These are phyloP conservation scores for Aureobasidium sp. DNA, from an alignment of 2,329 filamentous ascomycete species.

Conservation along the genomic window DNA sequence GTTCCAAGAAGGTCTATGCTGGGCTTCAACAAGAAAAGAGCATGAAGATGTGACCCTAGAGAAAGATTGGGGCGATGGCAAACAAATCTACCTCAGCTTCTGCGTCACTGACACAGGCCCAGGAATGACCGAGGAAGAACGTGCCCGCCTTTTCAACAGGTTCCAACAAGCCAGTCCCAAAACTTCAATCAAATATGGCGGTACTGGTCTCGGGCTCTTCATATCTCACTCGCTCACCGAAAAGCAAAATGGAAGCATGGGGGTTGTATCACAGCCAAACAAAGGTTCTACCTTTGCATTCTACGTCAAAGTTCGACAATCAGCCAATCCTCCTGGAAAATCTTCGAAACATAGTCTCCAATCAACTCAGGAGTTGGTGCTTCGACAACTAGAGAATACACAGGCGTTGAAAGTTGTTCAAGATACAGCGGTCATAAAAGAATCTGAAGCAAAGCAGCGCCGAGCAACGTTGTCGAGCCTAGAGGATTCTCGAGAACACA, in stretches of 20 bases:
- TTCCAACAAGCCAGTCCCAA: constrained; percentile 60
- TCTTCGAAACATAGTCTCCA: constrained; percentile 29
- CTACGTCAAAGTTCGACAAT: constrained; percentile 53
- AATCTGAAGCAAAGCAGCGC: not conserved
- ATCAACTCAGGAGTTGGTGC: not conserved
- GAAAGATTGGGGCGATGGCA: constrained; percentile 20
- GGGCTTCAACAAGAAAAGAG: constrained; percentile 22
- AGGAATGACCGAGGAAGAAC: constrained; percentile 28
- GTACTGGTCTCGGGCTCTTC: constrained; percentile 61
- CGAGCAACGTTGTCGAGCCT: not conserved
- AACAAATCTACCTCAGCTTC: constrained; percentile 28
- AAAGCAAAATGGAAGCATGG: constrained; percentile 61
- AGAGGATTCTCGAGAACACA: not conserved
- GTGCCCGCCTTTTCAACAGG: constrained; percentile 50
- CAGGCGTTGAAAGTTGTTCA: not conserved
- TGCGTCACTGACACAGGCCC: constrained; percentile 30
- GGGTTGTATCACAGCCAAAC: constrained; percentile 51
- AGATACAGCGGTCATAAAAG: not conserved
- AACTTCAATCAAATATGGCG: constrained; percentile 60
- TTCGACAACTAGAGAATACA: not conserved
- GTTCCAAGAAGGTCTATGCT: constrained; percentile 24
- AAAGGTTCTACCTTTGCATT: constrained; percentile 36
- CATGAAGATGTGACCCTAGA: constrained; percentile 10
- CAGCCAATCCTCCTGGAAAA: constrained; percentile 28
- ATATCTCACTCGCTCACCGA: constrained; percentile 60